Percentiles rank a stretch among this genome's conserved stretches.
Conservation (phyloP, 192 early-diverging fungal genomes). For the Pilobolus umbonatus region DNA sequence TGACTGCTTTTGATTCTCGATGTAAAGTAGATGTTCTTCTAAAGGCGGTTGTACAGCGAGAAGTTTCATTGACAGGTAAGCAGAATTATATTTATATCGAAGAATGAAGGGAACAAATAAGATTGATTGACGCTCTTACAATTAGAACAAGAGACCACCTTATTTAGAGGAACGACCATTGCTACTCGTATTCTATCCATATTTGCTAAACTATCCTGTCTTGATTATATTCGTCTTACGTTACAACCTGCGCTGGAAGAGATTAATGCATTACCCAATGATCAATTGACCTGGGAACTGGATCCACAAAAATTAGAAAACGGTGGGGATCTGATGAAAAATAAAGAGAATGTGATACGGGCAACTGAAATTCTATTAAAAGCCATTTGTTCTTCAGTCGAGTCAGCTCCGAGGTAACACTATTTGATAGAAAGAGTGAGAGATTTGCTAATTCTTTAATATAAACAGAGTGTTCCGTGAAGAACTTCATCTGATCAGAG, state of each 20-base stretch:
- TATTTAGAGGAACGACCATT: conserved; percentile 90
- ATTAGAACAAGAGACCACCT: conserved; percentile 50
- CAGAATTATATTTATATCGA: neutral
- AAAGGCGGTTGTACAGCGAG: conserved; percentile 57
- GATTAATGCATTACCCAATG: conserved; percentile 39
- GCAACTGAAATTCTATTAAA: conserved; percentile 75
- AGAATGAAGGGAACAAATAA: neutral
- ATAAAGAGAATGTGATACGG: conserved; percentile 68
- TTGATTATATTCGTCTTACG: conserved; percentile 75
- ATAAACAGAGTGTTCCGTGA: conserved; percentile 56
- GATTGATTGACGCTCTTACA: neutral
- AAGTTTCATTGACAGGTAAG: conserved; percentile 66
- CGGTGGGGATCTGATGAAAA: conserved; percentile 59
- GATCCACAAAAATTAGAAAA: conserved; percentile 72
- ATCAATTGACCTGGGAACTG: conserved; percentile 73
- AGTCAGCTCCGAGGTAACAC: conserved; percentile 54
- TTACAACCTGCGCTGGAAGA: conserved; percentile 64
- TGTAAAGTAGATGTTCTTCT: conserved; percentile 54
- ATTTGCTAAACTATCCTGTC: conserved; percentile 72
- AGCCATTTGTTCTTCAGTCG: conserved; percentile 66
- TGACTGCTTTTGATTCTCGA: conserved; percentile 62
- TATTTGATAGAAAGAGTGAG: neutral
- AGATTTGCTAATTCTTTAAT: neutral
- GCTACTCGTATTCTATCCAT: conserved; percentile 78
- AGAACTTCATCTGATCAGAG: conserved; percentile 74